phyloP scores from a whole-genome alignment of 306 rosid species.

The Cucurbita pepo region DNA sequence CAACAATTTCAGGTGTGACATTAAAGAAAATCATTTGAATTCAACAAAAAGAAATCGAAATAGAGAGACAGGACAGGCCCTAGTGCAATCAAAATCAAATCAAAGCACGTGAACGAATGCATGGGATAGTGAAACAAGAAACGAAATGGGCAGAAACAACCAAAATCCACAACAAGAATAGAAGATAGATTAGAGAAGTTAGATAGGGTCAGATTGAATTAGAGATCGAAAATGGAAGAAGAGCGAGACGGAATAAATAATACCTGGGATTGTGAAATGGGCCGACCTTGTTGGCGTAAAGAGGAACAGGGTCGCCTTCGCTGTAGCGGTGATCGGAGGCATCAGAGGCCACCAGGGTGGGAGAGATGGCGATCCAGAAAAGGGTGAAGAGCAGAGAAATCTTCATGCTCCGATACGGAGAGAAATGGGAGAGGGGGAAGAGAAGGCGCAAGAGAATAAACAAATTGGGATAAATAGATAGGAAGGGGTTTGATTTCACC shows the following conservation, averaged over 20 bases:
- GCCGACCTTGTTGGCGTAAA: constrained; percentile 36
- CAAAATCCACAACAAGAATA: background rate
- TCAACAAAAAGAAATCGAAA: background rate
- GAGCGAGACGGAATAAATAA: background rate
- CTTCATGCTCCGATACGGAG: background rate
- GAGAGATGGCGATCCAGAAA: background rate
- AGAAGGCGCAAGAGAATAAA: background rate
- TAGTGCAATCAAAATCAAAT: background rate
- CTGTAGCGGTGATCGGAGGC: constrained; percentile 27
- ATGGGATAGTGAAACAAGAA: too few relatives aligned
- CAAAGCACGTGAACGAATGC: background rate
- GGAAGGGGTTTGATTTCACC: background rate
- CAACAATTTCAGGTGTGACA: background rate
- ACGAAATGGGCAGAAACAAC: too few relatives aligned
- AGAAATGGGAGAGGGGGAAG: background rate
- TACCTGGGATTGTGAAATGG: constrained; percentile 45
- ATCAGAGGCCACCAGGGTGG: constrained; percentile 13
- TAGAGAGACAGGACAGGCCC: background rate
- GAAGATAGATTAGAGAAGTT: background rate
- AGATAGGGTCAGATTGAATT: background rate
- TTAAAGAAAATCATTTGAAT: background rate
- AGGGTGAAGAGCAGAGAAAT: background rate
- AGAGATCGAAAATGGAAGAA: background rate
- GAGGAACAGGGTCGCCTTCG: constrained; percentile 27
- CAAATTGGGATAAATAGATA: background rate